A percentile compares a stretch with the other conserved stretches of the same genome.
phyloP scores from a whole-genome alignment of 495 filamentous ascomycete genomes.

The Lepidopterella palustris region DNA sequence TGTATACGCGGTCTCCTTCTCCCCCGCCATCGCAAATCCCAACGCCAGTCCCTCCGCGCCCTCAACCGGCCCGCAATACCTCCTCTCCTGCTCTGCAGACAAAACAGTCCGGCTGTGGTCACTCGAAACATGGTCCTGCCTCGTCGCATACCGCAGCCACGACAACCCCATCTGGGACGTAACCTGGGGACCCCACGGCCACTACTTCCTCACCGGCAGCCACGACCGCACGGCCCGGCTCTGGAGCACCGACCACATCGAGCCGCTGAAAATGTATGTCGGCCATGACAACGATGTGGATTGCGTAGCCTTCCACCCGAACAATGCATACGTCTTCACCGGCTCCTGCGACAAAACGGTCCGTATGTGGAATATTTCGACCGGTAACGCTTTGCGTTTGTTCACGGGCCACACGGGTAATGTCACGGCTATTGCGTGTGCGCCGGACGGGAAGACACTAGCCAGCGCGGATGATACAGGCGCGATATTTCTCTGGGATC shows the following conservation, averaged over 20 bases:
- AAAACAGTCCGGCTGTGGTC: slow-evolving; percentile 88
- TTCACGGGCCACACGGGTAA: slow-evolving; percentile 87
- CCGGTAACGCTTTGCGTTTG: slow-evolving; percentile 76
- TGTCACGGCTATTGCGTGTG: slow-evolving; percentile 74
- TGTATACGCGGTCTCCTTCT: slow-evolving; percentile 84
- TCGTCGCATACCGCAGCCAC: slow-evolving; percentile 90
- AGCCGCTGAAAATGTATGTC: slow-evolving; percentile 78
- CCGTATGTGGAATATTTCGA: slow-evolving; percentile 92
- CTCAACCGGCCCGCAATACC: slow-evolving; percentile 45
- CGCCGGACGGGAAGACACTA: slow-evolving; percentile 77
- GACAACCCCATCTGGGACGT: slow-evolving; percentile 83
- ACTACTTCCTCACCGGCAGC: slow-evolving; percentile 85
- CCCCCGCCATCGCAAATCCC: slow-evolving; percentile 58
- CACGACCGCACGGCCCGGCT: slow-evolving; percentile 85
- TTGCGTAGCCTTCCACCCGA: slow-evolving; percentile 81
- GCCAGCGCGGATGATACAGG: slow-evolving; percentile 82
- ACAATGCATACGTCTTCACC: slow-evolving; percentile 86
- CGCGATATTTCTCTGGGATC: slow-evolving; percentile 88
- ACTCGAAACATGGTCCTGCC: slow-evolving; percentile 76
- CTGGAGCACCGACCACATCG: slow-evolving; percentile 86
- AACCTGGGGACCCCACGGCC: slow-evolving; percentile 85
- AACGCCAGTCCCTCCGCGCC: slow-evolving; percentile 55
- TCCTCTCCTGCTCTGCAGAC: slow-evolving; percentile 84
- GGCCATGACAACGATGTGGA: slow-evolving; percentile 90
- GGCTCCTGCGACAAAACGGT: slow-evolving; percentile 84